Evolutionary conservation across 805 yeast species (phyloP).

Genomic region (Saccharomycopsis fibuligera): DNA sequence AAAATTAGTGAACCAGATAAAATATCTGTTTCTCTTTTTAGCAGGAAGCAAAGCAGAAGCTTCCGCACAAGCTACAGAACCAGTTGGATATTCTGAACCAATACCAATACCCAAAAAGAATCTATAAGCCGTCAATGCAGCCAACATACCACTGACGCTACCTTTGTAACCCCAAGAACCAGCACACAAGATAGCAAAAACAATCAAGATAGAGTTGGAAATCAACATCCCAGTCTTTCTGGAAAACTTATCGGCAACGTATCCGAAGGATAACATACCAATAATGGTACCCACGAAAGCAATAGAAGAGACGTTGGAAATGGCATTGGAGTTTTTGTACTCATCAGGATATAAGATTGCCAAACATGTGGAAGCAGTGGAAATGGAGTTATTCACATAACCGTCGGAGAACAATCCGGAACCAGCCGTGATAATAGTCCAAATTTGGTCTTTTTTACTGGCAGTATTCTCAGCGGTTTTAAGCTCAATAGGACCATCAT

Average conservation of each 20-base stretch:
- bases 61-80: conserved; percentile 90
- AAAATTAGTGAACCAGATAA: conserved; percentile 80
- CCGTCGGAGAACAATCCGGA: conserved; percentile 95
- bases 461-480: conserved; percentile 21
- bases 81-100: conserved; percentile 93
- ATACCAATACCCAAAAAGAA: conserved; percentile 86
- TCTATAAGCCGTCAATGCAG: conserved; percentile 79
- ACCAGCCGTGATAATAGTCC: conserved; percentile 80
- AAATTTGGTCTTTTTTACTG: conserved; percentile 26
- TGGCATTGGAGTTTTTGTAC: conserved; percentile 59
- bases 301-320: conserved; percentile 75
- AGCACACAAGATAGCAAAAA: conserved; percentile 73
- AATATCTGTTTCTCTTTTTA: conserved; percentile 86
- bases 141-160: conserved; percentile 67
- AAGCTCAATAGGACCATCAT: conserved; percentile 20
- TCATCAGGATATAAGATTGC: conserved; percentile 56
- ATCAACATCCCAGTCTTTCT: conserved; percentile 80
- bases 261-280: conserved; percentile 80
- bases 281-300: conserved; percentile 90
- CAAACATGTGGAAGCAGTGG: conserved; percentile 72
- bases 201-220: conserved; percentile 67
- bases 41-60: conserved; percentile 71
- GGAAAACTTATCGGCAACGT: conserved; percentile 69
- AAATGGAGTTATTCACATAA: conserved; percentile 79
- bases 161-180: conserved; percentile 79